phyloP scores from a whole-genome alignment of 495 filamentous ascomycete species.

The Penicillium mononematosum region DNA sequence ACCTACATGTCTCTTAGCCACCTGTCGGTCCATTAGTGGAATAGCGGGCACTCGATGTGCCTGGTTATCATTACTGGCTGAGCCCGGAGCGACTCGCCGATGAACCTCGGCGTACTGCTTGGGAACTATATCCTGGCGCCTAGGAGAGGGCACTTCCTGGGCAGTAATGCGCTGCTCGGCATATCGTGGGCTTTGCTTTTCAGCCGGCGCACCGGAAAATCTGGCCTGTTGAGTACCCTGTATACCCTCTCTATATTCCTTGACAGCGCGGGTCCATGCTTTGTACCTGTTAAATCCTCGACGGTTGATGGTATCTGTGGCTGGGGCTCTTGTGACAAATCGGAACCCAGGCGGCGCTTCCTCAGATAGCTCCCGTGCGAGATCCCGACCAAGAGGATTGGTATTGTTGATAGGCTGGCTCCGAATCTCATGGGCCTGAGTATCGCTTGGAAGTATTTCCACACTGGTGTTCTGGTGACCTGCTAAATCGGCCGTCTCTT shows the following conservation, averaged over 20 bases:
- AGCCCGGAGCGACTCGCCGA: conserved; percentile 20
- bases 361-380: conserved; percentile 33
- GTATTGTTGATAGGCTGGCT: conserved; percentile 30
- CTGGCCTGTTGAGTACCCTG: conserved; percentile 19
- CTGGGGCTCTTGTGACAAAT: conserved; percentile 30
- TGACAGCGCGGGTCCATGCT: conserved; percentile 48
- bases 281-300: conserved; percentile 51
- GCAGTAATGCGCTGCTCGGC: conserved; percentile 19
- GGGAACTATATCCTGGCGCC: conserved; percentile 15
- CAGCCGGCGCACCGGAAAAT: conserved; percentile 8
- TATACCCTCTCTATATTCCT: conserved; percentile 37
- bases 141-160: conserved; percentile 21
- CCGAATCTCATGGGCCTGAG: conserved; percentile 35
- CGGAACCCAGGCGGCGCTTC: conserved; percentile 41
- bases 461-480: conserved; percentile 36
- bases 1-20: conserved; percentile 17
- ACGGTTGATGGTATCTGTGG: conserved; percentile 37
- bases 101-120: conserved; percentile 14
- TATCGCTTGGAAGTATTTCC: conserved; percentile 41
- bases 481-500: conserved; percentile 27
- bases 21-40: conserved; percentile 12
- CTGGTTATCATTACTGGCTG: conserved; percentile 16
- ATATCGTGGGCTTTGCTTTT: conserved; percentile 25
- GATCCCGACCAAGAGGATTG: conserved; percentile 17
- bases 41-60: conserved; percentile 12